Evolutionary conservation across 2,329 filamentous ascomycete species (phyloP), one percentile per base, ranked within the genome.

Genomic region (Talaromyces sp.): DNA sequence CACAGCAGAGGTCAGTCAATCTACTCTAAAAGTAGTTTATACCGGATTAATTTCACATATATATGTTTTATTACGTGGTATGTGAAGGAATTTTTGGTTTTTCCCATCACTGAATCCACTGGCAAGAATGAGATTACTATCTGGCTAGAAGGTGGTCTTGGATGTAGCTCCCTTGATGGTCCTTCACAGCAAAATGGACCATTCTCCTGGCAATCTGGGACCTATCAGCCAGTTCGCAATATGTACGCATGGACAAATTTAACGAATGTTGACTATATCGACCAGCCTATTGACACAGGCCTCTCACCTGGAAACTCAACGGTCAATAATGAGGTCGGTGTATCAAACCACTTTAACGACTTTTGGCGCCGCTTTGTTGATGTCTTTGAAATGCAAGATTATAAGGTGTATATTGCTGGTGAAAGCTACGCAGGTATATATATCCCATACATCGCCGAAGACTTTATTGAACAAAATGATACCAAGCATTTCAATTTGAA

Each of bases 381-480:
- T 35, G 86, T 85, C 0, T 92, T 92, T 65, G 78, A 75, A n/a
- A 78, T 91, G 67, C 80, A 89, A 21, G 81, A 82, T 12, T 85
- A 83, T 66, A 89, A 88, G 64, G 81, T 91, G 10, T 93, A 88
- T 72, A 83, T 94, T 60, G 82, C 88, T 0, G 90, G 89, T 7
- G 89, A 90, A 72, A 87, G 83, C 0, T 91, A 89, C 66, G 88
- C 84, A 0, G 88, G 89, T 17, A 75, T 78, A 66, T 88, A 86
- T 66, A 83, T 88, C 2, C 88, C 89, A 0, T 91, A 90, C 69
- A 88, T 92, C 61, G 84, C 88, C 1, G 83, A 86, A 66, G 86
- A 85, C 29, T 89, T 94, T 81, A 77, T 92, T 64, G 84, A 89
- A 59, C 80, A 80, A 55, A 83, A 89, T 7, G 82, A 92, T 72